Evolutionary conservation across 176 grass and related monocot genomes (phyloP), one percentile per base, ranked within the genome.

Genomic region (Oryza coarctata): DNA sequence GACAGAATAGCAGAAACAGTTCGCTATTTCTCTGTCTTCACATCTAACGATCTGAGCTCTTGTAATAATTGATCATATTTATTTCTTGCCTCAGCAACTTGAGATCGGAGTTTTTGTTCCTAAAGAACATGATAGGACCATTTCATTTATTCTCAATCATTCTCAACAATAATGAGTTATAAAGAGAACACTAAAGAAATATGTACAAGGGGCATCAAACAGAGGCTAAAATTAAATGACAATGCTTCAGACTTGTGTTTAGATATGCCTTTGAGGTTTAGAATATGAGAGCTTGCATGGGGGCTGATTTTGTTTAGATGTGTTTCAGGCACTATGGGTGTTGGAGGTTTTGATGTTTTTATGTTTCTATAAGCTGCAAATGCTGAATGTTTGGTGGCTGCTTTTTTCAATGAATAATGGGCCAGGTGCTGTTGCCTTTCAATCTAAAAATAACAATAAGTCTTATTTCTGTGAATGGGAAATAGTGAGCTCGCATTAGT

Each of bases 61-160:
- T 73, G 73, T 69, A 92, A 72, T 68, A 94, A 66, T 94, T 90
- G 76, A 47, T 90, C 84, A 13, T 79, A 97, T 73, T 79, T 80
- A 81, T 92, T 94, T 74, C 82, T 85, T 70, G 66, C 85, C 75
- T 89, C 80, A 3, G 82, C 84, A 89, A 97, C 82, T 85, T 90
- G 85, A 79, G 64, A 88, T 64, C 80, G 91, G 10, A 97, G 77
- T 80, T 83, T 89, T 88, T 89, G 73, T 87, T 90, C 94, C 94
- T 97, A 89, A 62, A 78, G 36, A 84, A 69, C 17, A 52, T 52
- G 50, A 90, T 18, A 90, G 71, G 18, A n/a, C 22, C 23, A 90
- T 74, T 81, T 58, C 60, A 69, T 22, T 84, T 23, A 10, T 45
- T 68, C 65, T 83, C 26, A 86, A 44, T 49, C 49, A 82, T 84